Conservation (phyloP, 441 rosid species). For the Capsella rubella region DNA sequence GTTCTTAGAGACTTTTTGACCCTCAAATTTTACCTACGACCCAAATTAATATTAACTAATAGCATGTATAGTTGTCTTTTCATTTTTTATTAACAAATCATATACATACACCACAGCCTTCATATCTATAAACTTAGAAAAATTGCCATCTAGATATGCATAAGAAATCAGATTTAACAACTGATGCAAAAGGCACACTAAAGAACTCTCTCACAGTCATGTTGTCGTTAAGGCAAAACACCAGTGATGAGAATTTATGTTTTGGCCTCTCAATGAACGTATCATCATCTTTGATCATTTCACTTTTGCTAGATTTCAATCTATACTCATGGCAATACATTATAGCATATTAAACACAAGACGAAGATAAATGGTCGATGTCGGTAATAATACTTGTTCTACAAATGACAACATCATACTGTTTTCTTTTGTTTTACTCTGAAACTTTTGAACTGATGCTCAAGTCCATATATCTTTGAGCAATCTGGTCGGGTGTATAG, state of each 20-base stretch:
- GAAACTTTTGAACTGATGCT: slow-evolving; percentile 13
- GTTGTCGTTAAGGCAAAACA: slow-evolving; percentile 46
- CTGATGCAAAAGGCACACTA: slow-evolving; percentile 72
- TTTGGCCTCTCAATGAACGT: slow-evolving; percentile 83
- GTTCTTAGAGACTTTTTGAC: slow-evolving; percentile 21
- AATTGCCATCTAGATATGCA: not conserved
- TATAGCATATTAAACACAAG: slow-evolving; percentile 1
- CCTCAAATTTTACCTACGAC: slow-evolving; percentile 25
- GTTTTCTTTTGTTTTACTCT: not conserved
- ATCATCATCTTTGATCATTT: slow-evolving; percentile 75
- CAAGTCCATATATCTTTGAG: slow-evolving; percentile 54
- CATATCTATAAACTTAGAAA: not conserved
- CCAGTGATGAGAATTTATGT: slow-evolving; percentile 52
- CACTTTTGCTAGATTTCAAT: slow-evolving; percentile 29
- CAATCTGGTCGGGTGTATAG: slow-evolving; percentile 62
- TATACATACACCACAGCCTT: not conserved
- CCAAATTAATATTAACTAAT: not conserved
- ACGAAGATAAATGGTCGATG: slow-evolving; percentile 11
- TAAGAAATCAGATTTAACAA: not conserved
- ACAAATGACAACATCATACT: slow-evolving; percentile 23
- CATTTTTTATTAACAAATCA: slow-evolving; percentile 2
- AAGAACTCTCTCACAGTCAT: slow-evolving; percentile 30
- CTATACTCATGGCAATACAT: not conserved
- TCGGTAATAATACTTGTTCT: slow-evolving; percentile 1
- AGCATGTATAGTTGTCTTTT: not conserved